Conservation (phyloP, 805 yeast species). For the Yarrowia sp. region DNA sequence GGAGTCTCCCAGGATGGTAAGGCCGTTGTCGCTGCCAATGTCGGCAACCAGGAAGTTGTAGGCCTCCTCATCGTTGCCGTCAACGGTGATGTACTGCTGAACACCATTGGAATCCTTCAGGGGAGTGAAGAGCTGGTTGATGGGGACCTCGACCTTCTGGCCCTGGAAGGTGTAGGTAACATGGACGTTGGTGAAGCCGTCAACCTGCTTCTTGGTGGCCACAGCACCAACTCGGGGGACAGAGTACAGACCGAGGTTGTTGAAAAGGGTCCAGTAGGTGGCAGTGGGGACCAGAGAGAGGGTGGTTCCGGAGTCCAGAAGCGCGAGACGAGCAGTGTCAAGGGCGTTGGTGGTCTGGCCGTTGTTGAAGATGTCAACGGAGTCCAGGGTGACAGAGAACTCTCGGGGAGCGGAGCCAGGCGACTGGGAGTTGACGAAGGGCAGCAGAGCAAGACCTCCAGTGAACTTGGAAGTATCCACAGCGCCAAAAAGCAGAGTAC, state of each 20-base stretch:
- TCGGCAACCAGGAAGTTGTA: background rate
- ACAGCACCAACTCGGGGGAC: background rate
- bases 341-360: constrained; percentile 36
- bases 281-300: background rate
- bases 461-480: constrained; percentile 58
- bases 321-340: constrained; percentile 53
- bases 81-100: constrained; percentile 28
- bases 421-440: constrained; percentile 27
- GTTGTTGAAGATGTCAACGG: constrained; percentile 35
- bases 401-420: background rate
- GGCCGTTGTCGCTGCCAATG: background rate
- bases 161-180: constrained; percentile 14
- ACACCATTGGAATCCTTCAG: background rate
- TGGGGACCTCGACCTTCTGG: background rate
- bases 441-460: constrained; percentile 44
- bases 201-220: background rate
- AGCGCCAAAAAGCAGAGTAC: constrained; percentile 62
- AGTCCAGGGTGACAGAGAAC: background rate
- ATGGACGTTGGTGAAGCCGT: background rate
- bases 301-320: constrained; percentile 40
- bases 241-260: constrained; percentile 21
- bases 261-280: background rate
- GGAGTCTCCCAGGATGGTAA: constrained; percentile 48
- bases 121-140: background rate
- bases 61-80: background rate